A percentile compares a stretch with the other conserved stretches of the same genome.
These are phyloP conservation scores for Baudoinia panamericana DNA, from an alignment of 495 filamentous ascomycete genomes.

Conservation along the genomic window DNA sequence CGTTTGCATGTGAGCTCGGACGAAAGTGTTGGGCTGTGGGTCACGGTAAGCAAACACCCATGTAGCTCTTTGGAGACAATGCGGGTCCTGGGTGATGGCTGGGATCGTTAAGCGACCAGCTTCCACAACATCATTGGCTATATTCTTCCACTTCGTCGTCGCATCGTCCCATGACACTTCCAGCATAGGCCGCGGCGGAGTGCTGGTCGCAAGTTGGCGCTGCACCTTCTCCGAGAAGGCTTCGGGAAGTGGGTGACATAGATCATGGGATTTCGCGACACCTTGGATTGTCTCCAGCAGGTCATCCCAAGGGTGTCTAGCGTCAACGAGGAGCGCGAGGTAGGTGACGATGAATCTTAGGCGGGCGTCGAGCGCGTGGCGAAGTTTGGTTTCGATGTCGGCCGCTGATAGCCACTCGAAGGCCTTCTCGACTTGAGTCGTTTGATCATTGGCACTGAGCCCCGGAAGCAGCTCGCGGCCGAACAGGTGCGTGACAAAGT, in stretches of 20 bases:
- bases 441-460: slow-evolving; percentile 44
- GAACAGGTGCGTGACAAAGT: slow-evolving; percentile 85
- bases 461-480: slow-evolving; percentile 59
- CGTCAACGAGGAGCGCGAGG: background rate
- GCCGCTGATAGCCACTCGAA: slow-evolving; percentile 39
- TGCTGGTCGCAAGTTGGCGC: slow-evolving; percentile 74
- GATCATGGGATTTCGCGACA: slow-evolving; percentile 41
- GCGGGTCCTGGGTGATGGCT: slow-evolving; percentile 46
- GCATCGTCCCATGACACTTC: slow-evolving; percentile 60
- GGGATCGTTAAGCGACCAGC: slow-evolving; percentile 12
- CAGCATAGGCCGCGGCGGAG: slow-evolving; percentile 84
- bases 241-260: slow-evolving; percentile 56
- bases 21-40: slow-evolving; percentile 71
- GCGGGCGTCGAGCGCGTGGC: slow-evolving; percentile 45
- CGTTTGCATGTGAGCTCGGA: slow-evolving; percentile 65
- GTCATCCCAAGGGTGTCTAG: slow-evolving; percentile 2
- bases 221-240: slow-evolving; percentile 88
- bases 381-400: background rate
- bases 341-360: slow-evolving; percentile 46
- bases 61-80: slow-evolving; percentile 35
- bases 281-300: slow-evolving; percentile 5
- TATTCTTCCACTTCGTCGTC: slow-evolving; percentile 49
- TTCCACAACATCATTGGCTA: slow-evolving; percentile 62
- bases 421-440: slow-evolving; percentile 48
- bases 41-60: slow-evolving; percentile 62